phyloP scores from a whole-genome alignment of 345 rosid species.

The Hevea brasiliensis region DNA sequence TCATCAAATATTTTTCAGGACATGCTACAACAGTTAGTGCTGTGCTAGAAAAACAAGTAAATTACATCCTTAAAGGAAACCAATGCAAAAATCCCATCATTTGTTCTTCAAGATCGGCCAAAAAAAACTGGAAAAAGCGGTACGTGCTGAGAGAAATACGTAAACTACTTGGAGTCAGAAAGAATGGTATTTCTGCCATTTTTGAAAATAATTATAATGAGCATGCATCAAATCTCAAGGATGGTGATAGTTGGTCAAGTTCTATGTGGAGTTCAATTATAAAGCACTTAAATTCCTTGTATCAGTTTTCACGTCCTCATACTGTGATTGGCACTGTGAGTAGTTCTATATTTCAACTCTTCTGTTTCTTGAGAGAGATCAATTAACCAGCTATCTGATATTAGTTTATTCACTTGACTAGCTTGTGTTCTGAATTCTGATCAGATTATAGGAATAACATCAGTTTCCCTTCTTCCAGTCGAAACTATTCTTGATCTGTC shows the following conservation, averaged over 20 bases:
- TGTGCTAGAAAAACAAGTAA: background rate
- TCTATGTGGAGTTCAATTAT: background rate
- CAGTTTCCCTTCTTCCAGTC: slow-evolving; percentile 36
- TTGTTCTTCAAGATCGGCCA: background rate
- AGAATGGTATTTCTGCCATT: background rate
- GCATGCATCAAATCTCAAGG: slow-evolving; percentile 1
- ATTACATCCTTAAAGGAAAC: background rate
- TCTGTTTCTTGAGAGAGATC: background rate
- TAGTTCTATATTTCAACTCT: background rate
- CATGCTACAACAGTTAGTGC: background rate
- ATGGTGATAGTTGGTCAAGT: background rate
- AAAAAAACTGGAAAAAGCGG: background rate
- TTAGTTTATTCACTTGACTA: no score
- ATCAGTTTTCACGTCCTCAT: slow-evolving; percentile 39
- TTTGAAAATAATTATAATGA: background rate
- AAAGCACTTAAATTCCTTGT: slow-evolving; percentile 15
- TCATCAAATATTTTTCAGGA: slow-evolving; percentile 6
- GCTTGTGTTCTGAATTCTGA: background rate
- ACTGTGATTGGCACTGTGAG: slow-evolving; percentile 41
- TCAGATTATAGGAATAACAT: slow-evolving; percentile 33
- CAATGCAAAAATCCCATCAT: background rate
- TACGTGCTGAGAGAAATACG: background rate
- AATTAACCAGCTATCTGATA: no score
- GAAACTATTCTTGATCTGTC: slow-evolving; percentile 25
- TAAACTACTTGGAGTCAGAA: background rate